Conservation (phyloP, 768 basidiomycete genomes). For the Phallus indusiatus region DNA sequence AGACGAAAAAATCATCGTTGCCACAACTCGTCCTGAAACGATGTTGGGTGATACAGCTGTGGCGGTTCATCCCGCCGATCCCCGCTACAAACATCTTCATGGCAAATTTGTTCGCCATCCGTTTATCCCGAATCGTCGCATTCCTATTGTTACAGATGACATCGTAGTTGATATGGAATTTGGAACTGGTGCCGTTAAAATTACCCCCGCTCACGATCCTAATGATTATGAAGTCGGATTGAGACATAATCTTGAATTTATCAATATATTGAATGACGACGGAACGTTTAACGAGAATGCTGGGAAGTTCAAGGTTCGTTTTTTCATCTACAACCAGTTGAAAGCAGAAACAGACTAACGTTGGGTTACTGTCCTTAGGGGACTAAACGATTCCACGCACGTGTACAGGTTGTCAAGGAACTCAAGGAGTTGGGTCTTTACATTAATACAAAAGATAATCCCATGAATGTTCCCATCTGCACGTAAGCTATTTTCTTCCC, state of each 20-base stretch:
- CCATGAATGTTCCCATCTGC: constrained; percentile 96
- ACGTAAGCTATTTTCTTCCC: constrained; percentile 33
- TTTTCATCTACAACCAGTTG: constrained; percentile 11
- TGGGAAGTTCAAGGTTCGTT: constrained; percentile 60
- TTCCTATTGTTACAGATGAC: constrained; percentile 82
- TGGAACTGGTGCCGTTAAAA: constrained; percentile 98
- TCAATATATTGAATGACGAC: constrained; percentile 94
- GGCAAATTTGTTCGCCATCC: constrained; percentile 89
- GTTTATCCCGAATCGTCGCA: constrained; percentile 65
- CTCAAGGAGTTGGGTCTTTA: constrained; percentile 80
- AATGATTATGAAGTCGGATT: constrained; percentile 94
- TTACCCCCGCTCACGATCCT: constrained; percentile 95
- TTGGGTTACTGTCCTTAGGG: constrained; percentile 38
- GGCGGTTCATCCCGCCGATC: constrained; percentile 91
- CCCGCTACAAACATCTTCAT: constrained; percentile 89
- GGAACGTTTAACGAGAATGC: constrained; percentile 91
- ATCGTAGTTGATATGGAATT: constrained; percentile 89
- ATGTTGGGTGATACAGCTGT: constrained; percentile 98
- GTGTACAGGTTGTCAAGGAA: constrained; percentile 72
- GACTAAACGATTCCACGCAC: constrained; percentile 96
- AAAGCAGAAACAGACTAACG: neutral
- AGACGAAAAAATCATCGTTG: constrained; percentile 89
- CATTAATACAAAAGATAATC: constrained; percentile 89
- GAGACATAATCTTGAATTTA: constrained; percentile 80
- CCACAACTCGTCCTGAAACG: constrained; percentile 96